Evolutionary conservation across 805 yeast genomes (phyloP).

Genomic region (Yamadazyma olivae): DNA sequence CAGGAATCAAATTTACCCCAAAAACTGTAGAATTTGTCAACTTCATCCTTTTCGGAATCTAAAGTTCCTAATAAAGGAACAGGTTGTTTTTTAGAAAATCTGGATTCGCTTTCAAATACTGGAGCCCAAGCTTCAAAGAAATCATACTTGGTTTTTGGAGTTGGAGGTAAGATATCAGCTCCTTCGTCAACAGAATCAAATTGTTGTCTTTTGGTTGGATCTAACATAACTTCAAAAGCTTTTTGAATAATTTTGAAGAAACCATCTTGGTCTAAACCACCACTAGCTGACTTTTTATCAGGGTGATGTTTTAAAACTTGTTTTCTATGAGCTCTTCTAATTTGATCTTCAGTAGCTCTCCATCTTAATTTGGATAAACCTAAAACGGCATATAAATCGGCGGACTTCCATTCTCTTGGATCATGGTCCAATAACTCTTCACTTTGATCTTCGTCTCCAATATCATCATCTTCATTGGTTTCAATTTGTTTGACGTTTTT

Average conservation of each 20-base stretch:
- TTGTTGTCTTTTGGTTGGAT: constrained; percentile 84
- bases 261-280: constrained; percentile 88
- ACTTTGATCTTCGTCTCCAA: constrained; percentile 70
- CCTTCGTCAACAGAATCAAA: constrained; percentile 91
- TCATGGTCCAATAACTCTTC: constrained; percentile 78
- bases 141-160: constrained; percentile 63
- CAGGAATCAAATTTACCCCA: constrained; percentile 97
- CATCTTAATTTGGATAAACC: constrained; percentile 89
- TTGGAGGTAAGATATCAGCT: constrained; percentile 83
- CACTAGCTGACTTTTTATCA: constrained; percentile 92
- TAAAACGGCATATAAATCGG: constrained; percentile 93
- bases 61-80: constrained; percentile 77
- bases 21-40: constrained; percentile 85
- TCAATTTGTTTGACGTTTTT: constrained; percentile 74
- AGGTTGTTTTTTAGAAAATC: constrained; percentile 90
- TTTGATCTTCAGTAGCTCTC: constrained; percentile 88
- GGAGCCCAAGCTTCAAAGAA: constrained; percentile 93
- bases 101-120: constrained; percentile 83
- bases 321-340: constrained; percentile 94
- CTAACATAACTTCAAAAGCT: constrained; percentile 87
- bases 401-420: constrained; percentile 97
- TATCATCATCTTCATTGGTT: constrained; percentile 58
- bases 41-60: constrained; percentile 70
- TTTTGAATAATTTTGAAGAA: constrained; percentile 98
- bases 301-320: constrained; percentile 97